Conservation (phyloP, 805 yeast genomes). For the Teunomyces cretensis region DNA sequence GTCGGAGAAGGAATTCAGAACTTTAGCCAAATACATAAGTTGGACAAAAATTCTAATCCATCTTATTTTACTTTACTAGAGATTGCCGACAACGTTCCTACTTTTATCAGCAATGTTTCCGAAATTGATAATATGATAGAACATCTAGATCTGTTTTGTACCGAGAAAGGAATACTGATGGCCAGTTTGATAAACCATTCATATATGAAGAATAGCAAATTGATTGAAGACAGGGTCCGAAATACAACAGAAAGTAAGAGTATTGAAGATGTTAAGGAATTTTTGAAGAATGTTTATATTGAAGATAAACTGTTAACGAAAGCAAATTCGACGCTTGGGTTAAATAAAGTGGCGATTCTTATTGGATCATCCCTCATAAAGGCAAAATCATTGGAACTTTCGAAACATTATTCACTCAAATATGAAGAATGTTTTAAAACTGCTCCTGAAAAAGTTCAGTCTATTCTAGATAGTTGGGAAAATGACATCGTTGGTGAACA, state of each 20-base stretch:
- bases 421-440: constrained; percentile 1
- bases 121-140: constrained; percentile 36
- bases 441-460: constrained; percentile 5
- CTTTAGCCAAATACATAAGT: neutral
- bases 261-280: constrained; percentile 8
- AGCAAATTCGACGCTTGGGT: neutral
- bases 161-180: constrained; percentile 13
- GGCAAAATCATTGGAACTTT: constrained; percentile 7
- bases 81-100: constrained; percentile 13
- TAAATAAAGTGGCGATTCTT: constrained; percentile 8
- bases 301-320: neutral
- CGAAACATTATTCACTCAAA: neutral
- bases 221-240: constrained; percentile 10
- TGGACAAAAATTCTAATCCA: neutral
- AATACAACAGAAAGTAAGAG: constrained; percentile 5
- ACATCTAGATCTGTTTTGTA: constrained; percentile 25
- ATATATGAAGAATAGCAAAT: constrained; percentile 19
- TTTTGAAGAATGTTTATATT: neutral
- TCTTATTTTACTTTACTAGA: constrained; percentile 11
- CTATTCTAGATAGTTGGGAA: constrained; percentile 7
- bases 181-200: constrained; percentile 11
- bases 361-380: constrained; percentile 13
- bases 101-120: constrained; percentile 15
- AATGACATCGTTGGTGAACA: neutral
- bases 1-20: constrained; percentile 14